A percentile compares a stretch with the other conserved stretches of the same genome.
Evolutionary conservation across 176 grass and related monocot genomes (phyloP).

Genomic region (Oryza meridionalis): DNA sequence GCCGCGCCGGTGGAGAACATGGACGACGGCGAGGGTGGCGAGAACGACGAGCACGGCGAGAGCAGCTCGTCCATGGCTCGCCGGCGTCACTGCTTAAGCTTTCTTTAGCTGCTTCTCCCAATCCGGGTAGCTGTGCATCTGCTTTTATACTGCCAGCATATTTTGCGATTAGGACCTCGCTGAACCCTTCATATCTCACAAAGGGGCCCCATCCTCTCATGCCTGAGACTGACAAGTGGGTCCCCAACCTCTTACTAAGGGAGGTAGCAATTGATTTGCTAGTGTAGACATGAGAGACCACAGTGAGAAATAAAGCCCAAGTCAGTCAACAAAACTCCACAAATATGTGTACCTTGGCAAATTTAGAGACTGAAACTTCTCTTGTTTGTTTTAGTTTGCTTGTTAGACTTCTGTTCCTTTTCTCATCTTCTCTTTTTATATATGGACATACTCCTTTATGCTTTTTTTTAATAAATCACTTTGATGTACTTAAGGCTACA

Average conservation of each 20-base stretch:
- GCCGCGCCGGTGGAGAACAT: conserved; percentile 23
- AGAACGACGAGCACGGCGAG: conserved; percentile 41
- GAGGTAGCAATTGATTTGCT: neutral
- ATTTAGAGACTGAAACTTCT: neutral
- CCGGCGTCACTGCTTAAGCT: neutral
- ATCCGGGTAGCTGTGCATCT: neutral
- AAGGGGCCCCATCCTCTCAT: neutral
- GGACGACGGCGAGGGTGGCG: conserved; percentile 35
- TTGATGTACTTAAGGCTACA: too few species aligned
- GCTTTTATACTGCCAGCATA: conserved; percentile 17
- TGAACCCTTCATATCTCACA: too few species aligned
- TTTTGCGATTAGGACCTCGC: neutral
- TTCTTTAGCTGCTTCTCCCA: too few species aligned
- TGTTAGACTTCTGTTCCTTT: too few species aligned
- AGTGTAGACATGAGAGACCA: neutral
- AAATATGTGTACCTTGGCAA: neutral
- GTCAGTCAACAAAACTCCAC: neutral
- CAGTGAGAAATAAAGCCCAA: neutral
- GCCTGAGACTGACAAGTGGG: neutral
- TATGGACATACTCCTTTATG: too few species aligned
- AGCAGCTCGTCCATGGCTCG: conserved; percentile 44
- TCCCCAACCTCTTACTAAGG: too few species aligned
- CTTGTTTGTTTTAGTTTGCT: too few species aligned
- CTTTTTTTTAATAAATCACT: too few species aligned
- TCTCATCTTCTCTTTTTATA: too few species aligned